Evolutionary conservation across 176 grass and related monocot species (phyloP).

Genomic region (Phragmites australis): DNA sequence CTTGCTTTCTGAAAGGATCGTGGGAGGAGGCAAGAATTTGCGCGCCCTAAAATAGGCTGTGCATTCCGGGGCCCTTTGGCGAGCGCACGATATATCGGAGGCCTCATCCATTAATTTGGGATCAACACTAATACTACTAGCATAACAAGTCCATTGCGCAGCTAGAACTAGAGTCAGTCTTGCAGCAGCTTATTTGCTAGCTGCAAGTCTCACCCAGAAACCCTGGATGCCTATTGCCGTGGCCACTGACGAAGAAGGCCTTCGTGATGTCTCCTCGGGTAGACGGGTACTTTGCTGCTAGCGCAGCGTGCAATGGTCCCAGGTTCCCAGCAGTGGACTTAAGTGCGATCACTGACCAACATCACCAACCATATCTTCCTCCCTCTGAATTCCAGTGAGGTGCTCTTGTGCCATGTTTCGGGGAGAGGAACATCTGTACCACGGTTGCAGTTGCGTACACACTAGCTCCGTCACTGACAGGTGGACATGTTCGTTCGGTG

Average conservation of each 20-base stretch:
- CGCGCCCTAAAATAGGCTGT: no score
- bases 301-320: background rate
- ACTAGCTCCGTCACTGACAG: background rate
- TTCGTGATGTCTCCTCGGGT: background rate
- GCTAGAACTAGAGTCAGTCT: no score
- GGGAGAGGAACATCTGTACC: background rate
- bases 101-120: no score
- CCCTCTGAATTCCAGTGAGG: constrained; percentile 33
- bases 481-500: background rate
- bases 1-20: no score
- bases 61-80: no score
- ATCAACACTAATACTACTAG: no score
- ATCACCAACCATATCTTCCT: background rate
- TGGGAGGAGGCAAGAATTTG: no score
- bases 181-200: no score
- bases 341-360: background rate
- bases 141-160: no score
- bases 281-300: constrained; percentile 18
- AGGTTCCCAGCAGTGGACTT: background rate
- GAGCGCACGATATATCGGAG: no score
- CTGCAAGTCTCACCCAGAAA: background rate
- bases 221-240: background rate
- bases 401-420: constrained; percentile 10
- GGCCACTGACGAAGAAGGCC: background rate
- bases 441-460: background rate